phyloP scores from a whole-genome alignment of 163 green algal species.

The Chloroidium sp. region DNA sequence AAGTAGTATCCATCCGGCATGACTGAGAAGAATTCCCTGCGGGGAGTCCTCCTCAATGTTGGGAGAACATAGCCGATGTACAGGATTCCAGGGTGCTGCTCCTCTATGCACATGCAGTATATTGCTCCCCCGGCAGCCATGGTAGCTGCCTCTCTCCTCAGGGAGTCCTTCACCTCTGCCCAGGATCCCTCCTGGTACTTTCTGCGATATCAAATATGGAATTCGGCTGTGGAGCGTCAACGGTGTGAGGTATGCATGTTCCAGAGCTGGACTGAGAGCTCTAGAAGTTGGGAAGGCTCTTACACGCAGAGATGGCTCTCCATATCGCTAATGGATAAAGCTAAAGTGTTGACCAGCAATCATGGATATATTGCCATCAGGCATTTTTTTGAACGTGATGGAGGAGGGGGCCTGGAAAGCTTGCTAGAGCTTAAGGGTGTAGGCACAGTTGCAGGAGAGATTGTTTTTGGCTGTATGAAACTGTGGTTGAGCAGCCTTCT shows the following conservation, averaged over 20 bases:
- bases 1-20: constrained; percentile 42
- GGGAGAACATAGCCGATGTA: constrained; percentile 31
- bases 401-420: not conserved
- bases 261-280: too few relatives aligned
- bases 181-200: constrained; percentile 22
- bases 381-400: not conserved
- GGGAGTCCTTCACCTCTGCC: constrained; percentile 13
- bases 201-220: not conserved
- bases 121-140: constrained; percentile 4
- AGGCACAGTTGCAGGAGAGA: too few relatives aligned
- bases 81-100: constrained; percentile 26
- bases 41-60: constrained; percentile 7
- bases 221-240: constrained; percentile 14
- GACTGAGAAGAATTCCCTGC: constrained; percentile 42
- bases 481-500: too few relatives aligned
- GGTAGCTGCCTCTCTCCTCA: constrained; percentile 12
- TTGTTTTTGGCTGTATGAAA: too few relatives aligned
- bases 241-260: not conserved
- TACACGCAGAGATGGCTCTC: not conserved
- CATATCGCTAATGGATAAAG: constrained; percentile 23
- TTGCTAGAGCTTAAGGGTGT: not conserved
- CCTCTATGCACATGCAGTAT: constrained; percentile 32
- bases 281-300: too few relatives aligned
- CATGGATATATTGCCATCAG: constrained; percentile 34
- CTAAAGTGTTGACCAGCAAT: constrained; percentile 29